phyloP scores from a whole-genome alignment of 495 filamentous ascomycete genomes.

The Penicilliopsis zonata region DNA sequence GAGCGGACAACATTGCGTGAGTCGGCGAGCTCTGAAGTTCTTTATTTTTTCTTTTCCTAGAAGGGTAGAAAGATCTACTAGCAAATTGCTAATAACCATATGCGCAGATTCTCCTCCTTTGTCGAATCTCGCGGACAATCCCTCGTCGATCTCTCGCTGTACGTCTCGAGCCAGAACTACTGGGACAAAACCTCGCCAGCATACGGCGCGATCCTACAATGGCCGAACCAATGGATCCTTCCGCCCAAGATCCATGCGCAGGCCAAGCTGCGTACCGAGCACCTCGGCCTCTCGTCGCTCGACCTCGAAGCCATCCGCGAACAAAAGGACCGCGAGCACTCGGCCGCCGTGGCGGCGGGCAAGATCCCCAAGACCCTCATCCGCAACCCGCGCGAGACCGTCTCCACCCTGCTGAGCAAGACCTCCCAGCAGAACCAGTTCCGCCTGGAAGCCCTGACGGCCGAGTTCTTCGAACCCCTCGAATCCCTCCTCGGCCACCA shows the following conservation, averaged over 20 bases:
- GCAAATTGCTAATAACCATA: slow-evolving; percentile 7
- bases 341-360: slow-evolving; percentile 26
- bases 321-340: slow-evolving; percentile 29
- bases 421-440: slow-evolving; percentile 41
- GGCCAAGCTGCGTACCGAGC: slow-evolving; percentile 57
- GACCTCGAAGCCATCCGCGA: slow-evolving; percentile 45
- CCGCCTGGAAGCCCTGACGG: slow-evolving; percentile 54
- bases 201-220: slow-evolving; percentile 62
- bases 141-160: slow-evolving; percentile 71
- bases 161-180: slow-evolving; percentile 82
- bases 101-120: slow-evolving; percentile 44
- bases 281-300: slow-evolving; percentile 58
- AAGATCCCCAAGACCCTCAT: slow-evolving; percentile 33
- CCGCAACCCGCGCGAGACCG: slow-evolving; percentile 25
- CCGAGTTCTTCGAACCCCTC: slow-evolving; percentile 57
- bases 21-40: too few relatives aligned
- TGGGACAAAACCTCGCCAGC: slow-evolving; percentile 56
- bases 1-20: slow-evolving; percentile 45
- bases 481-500: slow-evolving; percentile 48
- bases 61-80: too few relatives aligned
- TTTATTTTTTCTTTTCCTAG: too few relatives aligned
- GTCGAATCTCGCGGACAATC: slow-evolving; percentile 49
- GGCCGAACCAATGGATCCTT: slow-evolving; percentile 72
- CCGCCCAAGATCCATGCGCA: slow-evolving; percentile 53
- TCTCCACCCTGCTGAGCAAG: slow-evolving; percentile 26